Conservation (phyloP, 1,284 basidiomycete genomes). For the Cronartium ribicola region DNA sequence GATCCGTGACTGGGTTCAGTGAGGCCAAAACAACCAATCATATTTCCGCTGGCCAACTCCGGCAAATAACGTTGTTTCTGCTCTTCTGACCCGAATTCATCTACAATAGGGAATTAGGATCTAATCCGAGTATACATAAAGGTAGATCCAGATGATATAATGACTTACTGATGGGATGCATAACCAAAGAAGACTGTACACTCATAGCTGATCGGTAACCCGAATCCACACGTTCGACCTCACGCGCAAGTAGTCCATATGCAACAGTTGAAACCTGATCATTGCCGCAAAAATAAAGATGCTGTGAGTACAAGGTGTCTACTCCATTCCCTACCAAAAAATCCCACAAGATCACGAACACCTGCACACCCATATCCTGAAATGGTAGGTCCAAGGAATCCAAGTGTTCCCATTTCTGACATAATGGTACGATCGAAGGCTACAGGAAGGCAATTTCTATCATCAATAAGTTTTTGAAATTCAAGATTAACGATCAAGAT, state of each 20-base stretch:
- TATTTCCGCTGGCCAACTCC: conserved; percentile 74
- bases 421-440: conserved; percentile 75
- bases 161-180: conserved; percentile 74
- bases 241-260: conserved; percentile 87
- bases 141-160: not conserved
- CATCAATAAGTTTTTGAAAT: conserved; percentile 10
- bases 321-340: not conserved
- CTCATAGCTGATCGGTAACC: conserved; percentile 94
- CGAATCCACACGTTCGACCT: conserved; percentile 90
- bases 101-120: conserved; percentile 34
- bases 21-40: conserved; percentile 88
- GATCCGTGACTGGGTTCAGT: conserved; percentile 97
- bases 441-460: conserved; percentile 49
- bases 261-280: conserved; percentile 55
- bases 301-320: too few species aligned
- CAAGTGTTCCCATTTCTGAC: conserved; percentile 86
- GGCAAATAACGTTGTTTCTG: conserved; percentile 92
- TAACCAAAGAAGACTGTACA: conserved; percentile 93
- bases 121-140: not conserved
- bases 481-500: not conserved
- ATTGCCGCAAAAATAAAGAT: too few species aligned
- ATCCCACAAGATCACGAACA: conserved; percentile 51
- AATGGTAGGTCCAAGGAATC: conserved; percentile 85
- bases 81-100: conserved; percentile 80
- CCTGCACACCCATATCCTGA: conserved; percentile 92